Conservation (phyloP, 2,329 filamentous ascomycete species). For the Aspergillus viridinutans region DNA sequence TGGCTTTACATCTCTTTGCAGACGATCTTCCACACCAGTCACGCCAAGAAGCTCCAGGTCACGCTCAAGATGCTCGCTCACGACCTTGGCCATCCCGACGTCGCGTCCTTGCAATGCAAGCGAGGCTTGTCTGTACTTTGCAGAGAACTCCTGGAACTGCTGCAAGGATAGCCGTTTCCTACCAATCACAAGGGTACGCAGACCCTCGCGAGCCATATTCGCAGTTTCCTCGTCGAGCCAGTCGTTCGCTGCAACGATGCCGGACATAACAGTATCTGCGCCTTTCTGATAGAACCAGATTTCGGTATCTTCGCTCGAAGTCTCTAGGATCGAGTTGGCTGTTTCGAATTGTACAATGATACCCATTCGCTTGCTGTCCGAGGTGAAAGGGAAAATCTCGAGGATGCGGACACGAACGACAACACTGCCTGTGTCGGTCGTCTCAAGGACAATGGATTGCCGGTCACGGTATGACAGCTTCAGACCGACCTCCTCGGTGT, state of each 20-base stretch:
- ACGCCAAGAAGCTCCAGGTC: slow-evolving; percentile 93
- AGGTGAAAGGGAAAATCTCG: slow-evolving; percentile 96
- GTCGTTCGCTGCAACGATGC: slow-evolving; percentile 91
- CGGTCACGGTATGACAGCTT: slow-evolving; percentile 81
- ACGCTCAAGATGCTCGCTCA: slow-evolving; percentile 76
- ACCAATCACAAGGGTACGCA: slow-evolving; percentile 92
- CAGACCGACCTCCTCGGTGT: slow-evolving; percentile 89
- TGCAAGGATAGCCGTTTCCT: slow-evolving; percentile 74
- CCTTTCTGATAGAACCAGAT: slow-evolving; percentile 99
- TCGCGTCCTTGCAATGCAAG: slow-evolving; percentile 77
- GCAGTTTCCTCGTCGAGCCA: slow-evolving; percentile 98
- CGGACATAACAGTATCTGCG: slow-evolving; percentile 96
- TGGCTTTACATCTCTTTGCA: slow-evolving; percentile 92
- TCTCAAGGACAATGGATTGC: slow-evolving; percentile 77
- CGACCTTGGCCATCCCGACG: slow-evolving; percentile 71
- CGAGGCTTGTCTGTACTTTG: slow-evolving; percentile 72
- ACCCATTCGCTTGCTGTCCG: slow-evolving; percentile 96
- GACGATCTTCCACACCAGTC: slow-evolving; percentile 94
- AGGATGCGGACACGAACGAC: slow-evolving; percentile 85
- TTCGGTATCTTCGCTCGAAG: slow-evolving; percentile 60
- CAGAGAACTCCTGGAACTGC: slow-evolving; percentile 77
- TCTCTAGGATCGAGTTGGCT: slow-evolving; percentile 47
- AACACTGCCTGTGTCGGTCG: slow-evolving; percentile 64
- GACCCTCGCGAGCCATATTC: slow-evolving; percentile 97
- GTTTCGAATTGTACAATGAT: slow-evolving; percentile 85